phyloP scores from a whole-genome alignment of 805 yeast species.

The Metschnikowia borealis region DNA sequence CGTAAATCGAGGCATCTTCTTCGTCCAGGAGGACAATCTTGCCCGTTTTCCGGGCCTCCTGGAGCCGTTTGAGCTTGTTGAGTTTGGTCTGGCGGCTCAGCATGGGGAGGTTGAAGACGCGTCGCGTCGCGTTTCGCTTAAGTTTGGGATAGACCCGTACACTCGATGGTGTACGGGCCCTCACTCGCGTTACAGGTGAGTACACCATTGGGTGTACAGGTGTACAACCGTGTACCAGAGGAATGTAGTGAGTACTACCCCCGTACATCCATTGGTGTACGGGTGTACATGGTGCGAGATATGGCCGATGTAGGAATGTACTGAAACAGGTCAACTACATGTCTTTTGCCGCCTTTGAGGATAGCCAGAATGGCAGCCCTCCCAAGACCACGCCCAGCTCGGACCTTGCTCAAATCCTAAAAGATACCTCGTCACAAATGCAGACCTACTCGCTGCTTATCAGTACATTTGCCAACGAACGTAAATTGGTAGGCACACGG shows the following conservation, averaged over 20 bases:
- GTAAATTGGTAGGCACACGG: conserved; percentile 49
- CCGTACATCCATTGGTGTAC: background rate
- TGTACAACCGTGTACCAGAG: background rate
- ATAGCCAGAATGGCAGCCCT: conserved; percentile 37
- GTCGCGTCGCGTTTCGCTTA: background rate
- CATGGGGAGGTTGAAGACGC: background rate
- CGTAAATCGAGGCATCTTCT: conserved; percentile 65
- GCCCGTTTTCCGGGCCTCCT: conserved; percentile 62
- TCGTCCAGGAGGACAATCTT: conserved; percentile 41
- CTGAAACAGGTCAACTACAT: conserved; percentile 19
- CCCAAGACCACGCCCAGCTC: conserved; percentile 5
- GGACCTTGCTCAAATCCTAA: conserved; percentile 32
- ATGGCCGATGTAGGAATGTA: too few species aligned
- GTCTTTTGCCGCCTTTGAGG: conserved; percentile 56
- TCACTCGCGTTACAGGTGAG: background rate
- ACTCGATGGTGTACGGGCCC: too few species aligned
- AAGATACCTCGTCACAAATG: conserved; percentile 36
- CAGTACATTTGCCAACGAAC: conserved; percentile 46
- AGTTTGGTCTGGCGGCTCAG: conserved; percentile 35
- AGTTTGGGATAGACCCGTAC: too few species aligned
- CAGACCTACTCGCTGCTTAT: conserved; percentile 48
- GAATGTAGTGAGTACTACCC: background rate
- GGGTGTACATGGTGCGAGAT: too few species aligned
- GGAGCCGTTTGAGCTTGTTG: conserved; percentile 56
- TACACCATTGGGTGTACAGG: background rate